These are phyloP conservation scores for Huiozyma sinensis DNA, from an alignment of 805 yeast species.

Conservation along the genomic window DNA sequence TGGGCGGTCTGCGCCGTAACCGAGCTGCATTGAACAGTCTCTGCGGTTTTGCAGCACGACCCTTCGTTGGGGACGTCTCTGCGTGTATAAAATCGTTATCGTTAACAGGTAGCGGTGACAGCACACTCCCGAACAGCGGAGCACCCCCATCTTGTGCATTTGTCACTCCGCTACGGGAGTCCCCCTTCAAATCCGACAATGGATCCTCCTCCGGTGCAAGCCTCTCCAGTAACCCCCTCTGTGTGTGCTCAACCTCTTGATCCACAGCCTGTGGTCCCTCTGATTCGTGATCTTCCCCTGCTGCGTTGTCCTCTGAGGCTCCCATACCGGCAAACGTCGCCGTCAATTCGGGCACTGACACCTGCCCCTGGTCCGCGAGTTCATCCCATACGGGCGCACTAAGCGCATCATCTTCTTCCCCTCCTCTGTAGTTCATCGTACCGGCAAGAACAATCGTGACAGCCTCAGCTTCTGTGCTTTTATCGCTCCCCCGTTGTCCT, in stretches of 20 bases:
- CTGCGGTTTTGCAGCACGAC: constrained; percentile 27
- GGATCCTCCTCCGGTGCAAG: constrained; percentile 27
- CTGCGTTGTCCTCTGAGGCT: background rate
- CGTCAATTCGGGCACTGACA: constrained; percentile 8
- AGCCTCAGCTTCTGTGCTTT: too few species aligned
- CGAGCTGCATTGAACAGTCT: constrained; percentile 40
- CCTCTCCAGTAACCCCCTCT: constrained; percentile 9
- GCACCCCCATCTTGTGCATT: constrained; percentile 21
- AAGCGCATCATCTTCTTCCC: constrained; percentile 20
- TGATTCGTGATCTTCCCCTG: background rate
- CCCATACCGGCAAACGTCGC: constrained; percentile 10
- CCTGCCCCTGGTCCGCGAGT: constrained; percentile 1
- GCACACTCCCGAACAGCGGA: constrained; percentile 24
- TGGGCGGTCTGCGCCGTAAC: constrained; percentile 26
- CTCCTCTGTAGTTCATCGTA: constrained; percentile 7
- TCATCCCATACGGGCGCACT: constrained; percentile 30
- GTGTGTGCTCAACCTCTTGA: background rate
- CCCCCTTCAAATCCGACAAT: constrained; percentile 33
- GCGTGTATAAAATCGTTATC: background rate
- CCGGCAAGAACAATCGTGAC: too few species aligned
- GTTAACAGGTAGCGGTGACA: constrained; percentile 1
- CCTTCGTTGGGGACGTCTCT: constrained; percentile 4
- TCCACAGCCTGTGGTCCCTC: background rate
- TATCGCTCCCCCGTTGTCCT: too few species aligned
- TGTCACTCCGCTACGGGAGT: constrained; percentile 11